A percentile compares a stretch with the other conserved stretches of the same genome.
These are phyloP conservation scores for Rhodotorula babjevae DNA, from an alignment of 768 basidiomycete genomes.

Conservation along the genomic window DNA sequence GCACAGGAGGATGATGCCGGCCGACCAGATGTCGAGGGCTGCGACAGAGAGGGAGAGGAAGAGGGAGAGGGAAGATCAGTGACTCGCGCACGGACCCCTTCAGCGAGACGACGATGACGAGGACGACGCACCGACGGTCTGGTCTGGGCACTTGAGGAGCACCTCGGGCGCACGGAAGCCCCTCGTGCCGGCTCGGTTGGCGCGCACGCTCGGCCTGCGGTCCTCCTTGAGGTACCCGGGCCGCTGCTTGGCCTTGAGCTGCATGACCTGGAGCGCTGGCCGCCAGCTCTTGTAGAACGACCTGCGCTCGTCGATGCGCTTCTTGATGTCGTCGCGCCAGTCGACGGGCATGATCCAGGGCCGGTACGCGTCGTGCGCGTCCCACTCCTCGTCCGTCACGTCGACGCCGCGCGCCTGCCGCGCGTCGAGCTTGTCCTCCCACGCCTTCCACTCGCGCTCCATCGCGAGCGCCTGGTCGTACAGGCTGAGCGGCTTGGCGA, in stretches of 20 bases:
- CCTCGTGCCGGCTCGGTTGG: conserved; percentile 92
- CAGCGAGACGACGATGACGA: background rate
- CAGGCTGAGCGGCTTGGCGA: conserved; percentile 22
- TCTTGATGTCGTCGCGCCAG: conserved; percentile 18
- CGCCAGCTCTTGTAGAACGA: conserved; percentile 36
- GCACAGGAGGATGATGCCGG: conserved; percentile 84
- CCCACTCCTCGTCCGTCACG: conserved; percentile 59
- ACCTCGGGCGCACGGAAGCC: conserved; percentile 98
- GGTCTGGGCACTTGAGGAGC: conserved; percentile 84
- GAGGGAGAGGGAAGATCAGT: background rate
- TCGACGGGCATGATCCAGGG: conserved; percentile 44
- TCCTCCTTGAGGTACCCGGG: conserved; percentile 61
- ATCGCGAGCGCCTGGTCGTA: conserved; percentile 29
- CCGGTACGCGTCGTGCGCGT: conserved; percentile 54
- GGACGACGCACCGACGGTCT: conserved; percentile 69
- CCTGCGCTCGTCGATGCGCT: conserved; percentile 16
- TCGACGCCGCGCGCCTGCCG: conserved; percentile 42
- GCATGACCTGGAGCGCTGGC: conserved; percentile 42
- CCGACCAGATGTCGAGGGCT: conserved; percentile 98
- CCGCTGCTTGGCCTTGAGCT: conserved; percentile 55
- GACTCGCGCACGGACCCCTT: too few relatives aligned
- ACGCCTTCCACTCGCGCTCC: conserved; percentile 15
- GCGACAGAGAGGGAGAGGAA: background rate
- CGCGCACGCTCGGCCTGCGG: conserved; percentile 71
- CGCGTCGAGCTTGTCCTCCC: background rate